These are phyloP conservation scores for Ascochyta pisi DNA, from an alignment of 2,329 filamentous ascomycete species.

Conservation along the genomic window DNA sequence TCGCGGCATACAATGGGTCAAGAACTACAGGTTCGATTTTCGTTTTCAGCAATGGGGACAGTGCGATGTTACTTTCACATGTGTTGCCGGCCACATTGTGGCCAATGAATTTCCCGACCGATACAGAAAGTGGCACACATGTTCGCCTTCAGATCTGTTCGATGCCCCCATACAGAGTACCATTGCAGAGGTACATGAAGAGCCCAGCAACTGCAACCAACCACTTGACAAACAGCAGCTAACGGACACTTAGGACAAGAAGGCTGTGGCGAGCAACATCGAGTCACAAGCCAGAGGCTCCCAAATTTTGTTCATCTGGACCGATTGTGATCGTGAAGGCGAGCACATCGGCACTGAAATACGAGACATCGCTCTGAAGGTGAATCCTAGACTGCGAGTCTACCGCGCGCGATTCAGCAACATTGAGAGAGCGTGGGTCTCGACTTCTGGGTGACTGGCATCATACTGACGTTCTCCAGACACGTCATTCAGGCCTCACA, in stretches of 20 bases:
- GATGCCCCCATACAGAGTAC: conserved; percentile 75
- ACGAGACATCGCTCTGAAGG: conserved; percentile 76
- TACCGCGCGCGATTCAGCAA: conserved; percentile 94
- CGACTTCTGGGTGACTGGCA: neutral
- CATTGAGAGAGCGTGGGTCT: conserved; percentile 82
- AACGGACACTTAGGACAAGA: conserved; percentile 68
- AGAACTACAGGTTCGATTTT: conserved; percentile 93
- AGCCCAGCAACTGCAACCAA: neutral
- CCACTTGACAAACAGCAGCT: conserved; percentile 8
- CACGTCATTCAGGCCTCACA: conserved; percentile 87
- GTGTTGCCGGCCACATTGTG: conserved; percentile 87
- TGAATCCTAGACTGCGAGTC: conserved; percentile 76
- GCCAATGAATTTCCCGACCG: conserved; percentile 76
- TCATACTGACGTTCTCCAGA: conserved; percentile 52
- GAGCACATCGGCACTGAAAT: conserved; percentile 96
- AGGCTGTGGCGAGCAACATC: conserved; percentile 84
- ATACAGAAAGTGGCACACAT: conserved; percentile 81
- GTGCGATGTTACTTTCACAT: conserved; percentile 91
- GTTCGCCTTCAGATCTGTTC: conserved; percentile 80
- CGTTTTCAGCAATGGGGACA: conserved; percentile 84
- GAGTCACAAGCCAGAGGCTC: conserved; percentile 74
- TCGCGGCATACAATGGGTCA: conserved; percentile 69
- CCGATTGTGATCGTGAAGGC: conserved; percentile 96
- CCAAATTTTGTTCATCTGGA: conserved; percentile 92
- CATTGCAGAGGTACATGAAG: conserved; percentile 66